These are phyloP conservation scores for Candida cerambycidarum DNA, from an alignment of 805 yeast species.

Conservation along the genomic window DNA sequence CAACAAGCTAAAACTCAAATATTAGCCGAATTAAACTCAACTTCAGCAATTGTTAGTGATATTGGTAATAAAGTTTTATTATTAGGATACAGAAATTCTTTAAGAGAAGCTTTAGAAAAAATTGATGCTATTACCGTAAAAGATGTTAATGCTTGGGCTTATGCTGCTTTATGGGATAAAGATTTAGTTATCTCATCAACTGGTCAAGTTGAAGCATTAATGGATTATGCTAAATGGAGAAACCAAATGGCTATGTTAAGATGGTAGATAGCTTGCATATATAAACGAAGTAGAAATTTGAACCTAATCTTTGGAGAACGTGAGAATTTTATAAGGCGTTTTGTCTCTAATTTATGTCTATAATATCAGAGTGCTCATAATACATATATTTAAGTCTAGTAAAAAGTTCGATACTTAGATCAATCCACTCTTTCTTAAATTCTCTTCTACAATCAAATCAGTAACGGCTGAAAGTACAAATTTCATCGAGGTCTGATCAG, in stretches of 20 bases:
- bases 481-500: conserved; percentile 85
- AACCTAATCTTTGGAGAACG: no score
- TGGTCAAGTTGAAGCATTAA: conserved; percentile 81
- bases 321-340: no score
- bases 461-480: conserved; percentile 92
- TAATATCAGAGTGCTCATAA: no score
- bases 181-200: conserved; percentile 82
- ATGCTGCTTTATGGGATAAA: conserved; percentile 72
- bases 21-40: conserved; percentile 48
- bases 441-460: conserved; percentile 83
- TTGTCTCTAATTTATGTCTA: no score
- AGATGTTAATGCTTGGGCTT: conserved; percentile 73
- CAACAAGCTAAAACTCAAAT: conserved; percentile 64
- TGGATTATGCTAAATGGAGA: conserved; percentile 85
- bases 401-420: no score
- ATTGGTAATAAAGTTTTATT: conserved; percentile 61
- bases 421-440: conserved; percentile 74
- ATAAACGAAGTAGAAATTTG: not conserved
- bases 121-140: conserved; percentile 63
- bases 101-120: conserved; percentile 56
- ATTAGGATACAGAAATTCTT: conserved; percentile 61
- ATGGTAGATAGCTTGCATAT: conserved; percentile 36
- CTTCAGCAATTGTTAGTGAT: conserved; percentile 52
- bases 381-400: no score
- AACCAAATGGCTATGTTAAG: conserved; percentile 88